Percentiles rank a stretch among this genome's conserved stretches.
Conservation (phyloP, 306 rosid genomes). For the Vicia faba region DNA sequence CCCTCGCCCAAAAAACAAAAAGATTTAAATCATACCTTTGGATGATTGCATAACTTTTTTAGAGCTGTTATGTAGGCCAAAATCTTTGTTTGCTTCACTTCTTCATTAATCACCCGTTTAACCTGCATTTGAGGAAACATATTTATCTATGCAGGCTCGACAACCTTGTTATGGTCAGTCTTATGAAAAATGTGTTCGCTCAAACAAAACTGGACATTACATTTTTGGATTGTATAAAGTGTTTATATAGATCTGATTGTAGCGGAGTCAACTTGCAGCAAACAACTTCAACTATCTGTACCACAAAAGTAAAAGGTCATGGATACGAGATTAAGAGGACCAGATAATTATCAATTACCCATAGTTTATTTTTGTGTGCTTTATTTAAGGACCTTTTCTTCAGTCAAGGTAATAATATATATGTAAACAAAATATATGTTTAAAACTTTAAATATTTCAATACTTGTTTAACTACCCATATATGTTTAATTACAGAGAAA, state of each 20-base stretch:
- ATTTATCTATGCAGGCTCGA: conserved; percentile 36
- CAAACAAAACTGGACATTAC: conserved; percentile 54
- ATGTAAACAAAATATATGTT: conserved; percentile 17
- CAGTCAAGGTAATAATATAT: not conserved
- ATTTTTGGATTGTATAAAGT: conserved; percentile 88
- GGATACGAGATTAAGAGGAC: conserved; percentile 31
- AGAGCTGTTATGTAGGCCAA: conserved; percentile 93
- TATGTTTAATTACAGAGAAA: conserved; percentile 10
- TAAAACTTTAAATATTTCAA: conserved; percentile 31
- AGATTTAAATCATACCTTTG: conserved; percentile 63
- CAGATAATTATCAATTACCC: conserved; percentile 25
- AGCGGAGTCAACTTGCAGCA: conserved; percentile 97
- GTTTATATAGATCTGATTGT: conserved; percentile 84
- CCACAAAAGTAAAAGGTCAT: conserved; percentile 36
- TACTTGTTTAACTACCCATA: too few relatives aligned
- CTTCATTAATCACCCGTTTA: conserved; percentile 78
- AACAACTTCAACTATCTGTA: conserved; percentile 93
- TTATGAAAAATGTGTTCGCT: conserved; percentile 27
- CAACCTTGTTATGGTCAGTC: conserved; percentile 29
- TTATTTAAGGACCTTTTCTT: conserved; percentile 14
- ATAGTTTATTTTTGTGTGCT: conserved; percentile 17
- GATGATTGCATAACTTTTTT: conserved; percentile 96
- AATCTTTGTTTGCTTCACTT: conserved; percentile 81
- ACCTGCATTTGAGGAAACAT: conserved; percentile 54
- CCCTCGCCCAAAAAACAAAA: conserved; percentile 9